phyloP scores from a whole-genome alignment of 2,329 filamentous ascomycete genomes.

The Lachnellula subtilissima region DNA sequence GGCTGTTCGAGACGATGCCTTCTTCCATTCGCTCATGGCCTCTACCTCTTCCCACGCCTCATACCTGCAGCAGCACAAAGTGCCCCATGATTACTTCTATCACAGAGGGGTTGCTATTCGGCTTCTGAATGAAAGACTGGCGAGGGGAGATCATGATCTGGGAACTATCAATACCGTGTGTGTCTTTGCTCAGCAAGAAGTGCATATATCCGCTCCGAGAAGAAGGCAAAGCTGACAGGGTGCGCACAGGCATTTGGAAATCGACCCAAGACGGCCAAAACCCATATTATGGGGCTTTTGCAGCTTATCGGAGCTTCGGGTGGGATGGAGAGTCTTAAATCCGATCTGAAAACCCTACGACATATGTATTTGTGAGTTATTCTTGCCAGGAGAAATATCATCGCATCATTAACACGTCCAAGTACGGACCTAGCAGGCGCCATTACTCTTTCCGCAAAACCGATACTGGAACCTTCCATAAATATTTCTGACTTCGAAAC shows the following conservation, averaged over 20 bases:
- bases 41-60: constrained; percentile 17
- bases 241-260: constrained; percentile 9
- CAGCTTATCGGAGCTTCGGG: constrained; percentile 14
- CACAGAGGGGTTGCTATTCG: constrained; percentile 21
- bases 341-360: constrained; percentile 12
- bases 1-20: constrained; percentile 18
- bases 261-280: constrained; percentile 8
- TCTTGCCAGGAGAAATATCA: neutral
- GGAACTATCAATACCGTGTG: constrained; percentile 21
- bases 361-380: constrained; percentile 14
- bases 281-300: constrained; percentile 15
- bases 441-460: constrained; percentile 13
- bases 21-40: constrained; percentile 23
- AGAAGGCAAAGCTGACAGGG: neutral
- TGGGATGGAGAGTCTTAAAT: constrained; percentile 9
- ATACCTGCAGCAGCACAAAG: constrained; percentile 12
- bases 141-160: constrained; percentile 14
- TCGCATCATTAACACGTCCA: constrained; percentile 1
- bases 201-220: constrained; percentile 3
- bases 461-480: constrained; percentile 7
- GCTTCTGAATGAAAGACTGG: constrained; percentile 16
- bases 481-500: constrained; percentile 9
- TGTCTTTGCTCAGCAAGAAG: constrained; percentile 21
- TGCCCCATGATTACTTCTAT: constrained; percentile 12
- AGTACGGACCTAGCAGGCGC: constrained; percentile 17